Conservation (phyloP, 2,329 filamentous ascomycete genomes). For the Alternaria metachromatica region DNA sequence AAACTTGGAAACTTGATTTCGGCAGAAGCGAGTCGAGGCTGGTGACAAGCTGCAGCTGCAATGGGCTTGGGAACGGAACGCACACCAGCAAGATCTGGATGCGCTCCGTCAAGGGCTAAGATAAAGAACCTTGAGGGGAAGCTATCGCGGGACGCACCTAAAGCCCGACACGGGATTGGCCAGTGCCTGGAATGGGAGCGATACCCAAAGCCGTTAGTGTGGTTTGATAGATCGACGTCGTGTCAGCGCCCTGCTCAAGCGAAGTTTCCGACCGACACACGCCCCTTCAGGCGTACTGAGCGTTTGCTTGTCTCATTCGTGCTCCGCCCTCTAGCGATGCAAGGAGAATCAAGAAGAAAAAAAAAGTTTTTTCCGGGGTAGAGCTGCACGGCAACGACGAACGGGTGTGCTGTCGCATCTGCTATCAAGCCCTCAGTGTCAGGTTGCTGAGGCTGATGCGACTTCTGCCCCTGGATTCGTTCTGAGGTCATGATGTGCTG, state of each 20-base stretch:
- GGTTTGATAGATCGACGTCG: conserved; percentile 33
- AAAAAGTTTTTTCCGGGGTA: background rate
- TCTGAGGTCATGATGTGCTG: conserved; percentile 18
- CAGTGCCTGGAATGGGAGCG: conserved; percentile 24
- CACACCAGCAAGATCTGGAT: conserved; percentile 7
- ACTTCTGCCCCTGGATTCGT: conserved; percentile 20
- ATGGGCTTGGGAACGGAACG: conserved; percentile 11
- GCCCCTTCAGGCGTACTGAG: conserved; percentile 15
- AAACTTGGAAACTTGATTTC: background rate
- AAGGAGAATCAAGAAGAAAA: conserved; percentile 13
- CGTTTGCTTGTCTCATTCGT: conserved; percentile 31
- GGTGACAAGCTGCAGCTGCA: background rate
- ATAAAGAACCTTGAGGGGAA: conserved; percentile 24
- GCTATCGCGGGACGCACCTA: conserved; percentile 40
- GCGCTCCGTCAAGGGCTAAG: conserved; percentile 13
- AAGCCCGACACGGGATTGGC: conserved; percentile 39
- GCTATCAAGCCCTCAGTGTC: conserved; percentile 17
- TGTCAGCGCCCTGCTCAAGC: conserved; percentile 37
- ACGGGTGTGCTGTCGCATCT: conserved; percentile 13
- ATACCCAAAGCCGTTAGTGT: conserved; percentile 25
- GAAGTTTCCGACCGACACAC: conserved; percentile 29
- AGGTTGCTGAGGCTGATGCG: conserved; percentile 8
- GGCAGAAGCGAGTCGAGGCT: background rate
- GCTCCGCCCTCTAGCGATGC: conserved; percentile 20
- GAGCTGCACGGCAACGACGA: conserved; percentile 4